Base-by-base conservation (phyloP, 306 rosid species). In the Dalbergia oliveri region DNA sequence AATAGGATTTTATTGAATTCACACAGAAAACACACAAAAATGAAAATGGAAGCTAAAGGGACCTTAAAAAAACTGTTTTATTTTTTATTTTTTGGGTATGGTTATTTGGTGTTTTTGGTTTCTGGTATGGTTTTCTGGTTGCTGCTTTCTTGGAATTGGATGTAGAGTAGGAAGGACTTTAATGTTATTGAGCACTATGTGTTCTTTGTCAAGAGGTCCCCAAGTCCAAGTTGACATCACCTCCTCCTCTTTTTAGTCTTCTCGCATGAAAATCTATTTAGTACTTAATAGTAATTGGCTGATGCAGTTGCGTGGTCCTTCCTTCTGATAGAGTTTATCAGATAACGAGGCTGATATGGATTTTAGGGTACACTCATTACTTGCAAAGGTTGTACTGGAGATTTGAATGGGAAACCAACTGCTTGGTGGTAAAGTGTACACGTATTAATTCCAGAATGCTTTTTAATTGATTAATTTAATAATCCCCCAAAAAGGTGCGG, bases 151-250 rank as follows among this genome's bases (percentile, higher is more conserved):
- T 67, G 76, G 84, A 58, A 58, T 64, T 54, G 45, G 68, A 16
- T 69, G 41, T 6, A 43, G 37, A 54, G 77, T 79, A 26, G 69
- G 3, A 45, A 62, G 80, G 81, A 82, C 81, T 41, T 69, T 37
- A 66, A 65, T 75, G 64, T 74, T 83, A 54, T 69, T 61, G 59
- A 45, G 72, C 59, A 18, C 37, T 69, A 67, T 80, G 69, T 75
- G 19, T 54, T 66, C 54, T 85, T 74, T 72, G 79, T 76, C 81
- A 37, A 78, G 75, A 77, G 75, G 76, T 76, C 54, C 57, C 57
- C 5, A 70, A 77, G 79, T 60, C 78, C 54, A 86, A 79, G 84
- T 81, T 77, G 84, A 69, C 88, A 57, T 79, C 69, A 65, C 76
- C 62, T 65, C 16, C 12, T 65, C 16, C 15, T 71, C 70, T 58